Conservation (phyloP, 2,329 filamentous ascomycete species). For the Aspergillus fijiensis region DNA sequence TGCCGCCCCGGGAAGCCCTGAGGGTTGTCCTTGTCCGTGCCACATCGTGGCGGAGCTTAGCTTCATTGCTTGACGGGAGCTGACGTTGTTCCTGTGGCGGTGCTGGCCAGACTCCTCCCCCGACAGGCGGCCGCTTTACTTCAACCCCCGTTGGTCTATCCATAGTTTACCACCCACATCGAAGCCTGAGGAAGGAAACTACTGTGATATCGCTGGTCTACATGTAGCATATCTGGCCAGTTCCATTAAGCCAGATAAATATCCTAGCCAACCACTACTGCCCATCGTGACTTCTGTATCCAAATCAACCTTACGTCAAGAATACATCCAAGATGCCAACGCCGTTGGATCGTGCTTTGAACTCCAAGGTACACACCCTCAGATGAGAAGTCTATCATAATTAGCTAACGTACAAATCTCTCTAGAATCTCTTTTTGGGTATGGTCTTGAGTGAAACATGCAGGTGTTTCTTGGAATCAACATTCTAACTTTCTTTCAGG, state of each 20-base stretch:
- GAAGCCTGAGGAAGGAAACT: too few relatives aligned
- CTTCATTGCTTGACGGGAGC: not conserved
- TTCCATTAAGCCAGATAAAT: not conserved
- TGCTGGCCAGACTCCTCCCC: not conserved
- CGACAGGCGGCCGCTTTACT: not conserved
- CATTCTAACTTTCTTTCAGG: conserved; percentile 49
- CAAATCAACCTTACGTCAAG: not conserved
- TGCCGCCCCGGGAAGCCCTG: conserved; percentile 7
- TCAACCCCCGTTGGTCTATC: too few relatives aligned
- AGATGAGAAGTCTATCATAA: not conserved
- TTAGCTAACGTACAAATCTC: conserved; percentile 19
- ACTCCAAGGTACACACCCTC: conserved; percentile 59
- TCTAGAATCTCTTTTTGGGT: conserved; percentile 70
- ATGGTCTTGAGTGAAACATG: conserved; percentile 23
- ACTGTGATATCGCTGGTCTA: not conserved
- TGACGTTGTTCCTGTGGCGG: not conserved
- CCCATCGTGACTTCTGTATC: not conserved
- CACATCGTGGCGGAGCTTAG: conserved; percentile 1
- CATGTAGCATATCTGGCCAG: conserved; percentile 6
- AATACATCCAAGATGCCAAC: conserved; percentile 61
- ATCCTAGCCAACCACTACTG: not conserved
- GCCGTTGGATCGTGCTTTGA: conserved; percentile 65
- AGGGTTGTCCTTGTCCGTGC: not conserved
- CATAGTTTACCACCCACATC: too few relatives aligned
- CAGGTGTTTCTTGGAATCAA: not conserved